Base-by-base conservation (phyloP, 768 basidiomycete genomes). In the Tremella fuciformis region DNA sequence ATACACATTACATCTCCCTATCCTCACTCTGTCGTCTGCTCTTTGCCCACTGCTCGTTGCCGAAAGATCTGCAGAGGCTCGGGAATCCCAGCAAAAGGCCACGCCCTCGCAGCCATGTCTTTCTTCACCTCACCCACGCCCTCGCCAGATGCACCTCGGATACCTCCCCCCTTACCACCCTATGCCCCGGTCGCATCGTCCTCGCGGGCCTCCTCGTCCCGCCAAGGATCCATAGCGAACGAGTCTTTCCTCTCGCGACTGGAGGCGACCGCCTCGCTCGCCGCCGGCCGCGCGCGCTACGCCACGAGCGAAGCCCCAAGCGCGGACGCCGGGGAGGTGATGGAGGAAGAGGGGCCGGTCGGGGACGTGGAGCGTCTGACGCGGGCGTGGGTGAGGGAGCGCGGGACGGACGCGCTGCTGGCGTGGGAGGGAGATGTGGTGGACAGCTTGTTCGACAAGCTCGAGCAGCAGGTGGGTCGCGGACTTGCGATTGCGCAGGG, bases 341-440 rank as follows among this genome's bases (percentile, higher is more conserved):
- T 57, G 18, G 62, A 64, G 39, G 63, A 69, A 13, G 65, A 66
- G n/a, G 54, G 51, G 25, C 56, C 60, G 24, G n/a, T 62, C 55
- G 66, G 67, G 39, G 75, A 76, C 44, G 66, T 76, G 0, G 57
- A 54, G 40, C 39, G 59, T n/a, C 53, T 76, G 49, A 60, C 68
- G 11, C 47, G 59, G 38, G 59, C 59, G 0, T 76, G 73, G 75
- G 66, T 73, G 3, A 60, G 57, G 41, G 75, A 76, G 44, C 57
- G 75, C 24, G 75, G 75, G 8, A 76, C 71, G 29, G 56, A 51
- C 38, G 71, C 70, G 18, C 61, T 76, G 26, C 65, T 70, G 67
- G 25, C 19, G 13, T 76, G 73, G 73, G 67, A 76, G 46, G 71
- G 68, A 15, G 75, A 76, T 53, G 42, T 76, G 50, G 63, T 76